Base-by-base conservation (phyloP, 2,329 filamentous ascomycete species). In the Cytospora piceae region DNA sequence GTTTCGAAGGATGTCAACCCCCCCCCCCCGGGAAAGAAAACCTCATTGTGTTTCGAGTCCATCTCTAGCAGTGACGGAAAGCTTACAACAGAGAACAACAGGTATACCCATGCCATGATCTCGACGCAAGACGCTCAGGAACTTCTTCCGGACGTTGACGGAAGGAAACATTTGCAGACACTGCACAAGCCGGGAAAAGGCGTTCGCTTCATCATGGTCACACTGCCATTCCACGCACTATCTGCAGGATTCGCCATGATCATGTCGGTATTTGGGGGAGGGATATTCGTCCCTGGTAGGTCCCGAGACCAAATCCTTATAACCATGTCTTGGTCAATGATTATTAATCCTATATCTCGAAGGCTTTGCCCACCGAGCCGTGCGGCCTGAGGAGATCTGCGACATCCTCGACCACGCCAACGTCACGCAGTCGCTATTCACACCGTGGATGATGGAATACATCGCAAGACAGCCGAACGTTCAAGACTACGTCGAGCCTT, bases 371-470 rank as follows among this genome's bases (percentile, higher is more conserved):
- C 63, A 67, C 54, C 68, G 68, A 14, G 59, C 49, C 14, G 51
- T 68, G 17, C 51, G 58, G 7, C 32, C 58, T 2, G 62, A 58
- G 2, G 69, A 71, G 20, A 67, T 71, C 9, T 65, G 66, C 27
- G 63, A 61, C 12, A 64, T 71, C 2, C 60, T 70, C 20, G 60
- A 65, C 2, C 49, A 69, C 39, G 58, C 69, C 4, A 66, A 56
- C n/a, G 65, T 57, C 9, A 67, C 61, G 37, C 54, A 53, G 15
- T 66, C 60, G 1, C 49, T 69, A 9, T 49, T 71, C 12, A 67
- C 70, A 15, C 70, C 70, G 4, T 69, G 68, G 60, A 68, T 68
- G 46, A 69, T 71, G 69, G 69, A 71, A 24, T 59, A 66, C 12
- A 58, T 70, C 6, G 70, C 70, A 0, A 65, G 63, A 51, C 62